Base-by-base conservation (phyloP, 768 basidiomycete species). In the Galerina sulciceps region DNA sequence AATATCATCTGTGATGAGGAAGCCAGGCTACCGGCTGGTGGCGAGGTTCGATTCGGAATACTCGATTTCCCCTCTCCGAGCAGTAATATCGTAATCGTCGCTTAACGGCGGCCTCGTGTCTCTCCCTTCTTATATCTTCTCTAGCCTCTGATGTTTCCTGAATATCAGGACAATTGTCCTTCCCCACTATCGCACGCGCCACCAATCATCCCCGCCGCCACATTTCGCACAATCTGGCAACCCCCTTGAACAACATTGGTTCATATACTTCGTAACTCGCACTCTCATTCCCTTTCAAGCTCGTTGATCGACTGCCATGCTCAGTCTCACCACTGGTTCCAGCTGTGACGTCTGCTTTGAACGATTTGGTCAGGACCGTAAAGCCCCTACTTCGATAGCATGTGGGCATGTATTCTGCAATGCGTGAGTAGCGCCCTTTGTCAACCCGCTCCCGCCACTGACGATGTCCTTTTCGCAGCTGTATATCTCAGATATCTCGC, bases 331-430 rank as follows among this genome's bases (percentile, higher is more conserved):
- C 65, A 68, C 83, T 59, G 81, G 81, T 66, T 90, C 90, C 66
- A 76, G 78, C 48, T 92, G 90, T 80, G 90, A 91, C 74, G 82
- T 91, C 67, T 92, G 90, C 74, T 79, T 87, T 64, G 89, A 91
- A 64, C 71, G 74, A 34, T 91, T 87, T 69, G 78, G 77, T 49
- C 70, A 70, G 53, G 82, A 82, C 49, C 63, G 63, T 45, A 86
- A 83, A 68, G 77, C 81, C 8, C 89, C 89, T 50, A 84, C 86
- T 66, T 81, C 84, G 48, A 88, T 91, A 65, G 59, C 78, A 47
- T 92, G 90, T 60, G 90, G 90, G 15, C 89, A 91, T 69, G 82
- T 86, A 55, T 90, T 90, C 73, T 91, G 87, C 65, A 72, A 74
- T 60, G 71, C 69, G 76, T 78, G 54, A 55, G 80, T 76, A 23